These are phyloP conservation scores for Wallacemonas rigidus DNA, from an alignment of 208 protist species.

Conservation along the genomic window DNA sequence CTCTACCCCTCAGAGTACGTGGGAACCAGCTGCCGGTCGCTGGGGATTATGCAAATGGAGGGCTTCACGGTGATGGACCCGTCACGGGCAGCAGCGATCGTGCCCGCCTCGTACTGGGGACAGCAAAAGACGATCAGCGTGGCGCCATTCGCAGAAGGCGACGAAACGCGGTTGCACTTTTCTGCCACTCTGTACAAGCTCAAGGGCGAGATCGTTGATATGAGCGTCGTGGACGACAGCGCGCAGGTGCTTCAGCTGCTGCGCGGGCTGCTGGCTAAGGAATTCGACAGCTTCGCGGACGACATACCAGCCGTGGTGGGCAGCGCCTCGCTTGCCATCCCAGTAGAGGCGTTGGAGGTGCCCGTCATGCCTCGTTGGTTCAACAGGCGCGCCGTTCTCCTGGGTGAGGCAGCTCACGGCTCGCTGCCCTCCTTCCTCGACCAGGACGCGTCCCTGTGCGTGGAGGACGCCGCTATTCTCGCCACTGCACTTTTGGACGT, in stretches of 20 bases:
- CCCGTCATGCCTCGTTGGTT: conserved; percentile 91
- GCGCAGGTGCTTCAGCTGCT: conserved; percentile 51
- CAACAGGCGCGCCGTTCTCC: conserved; percentile 84
- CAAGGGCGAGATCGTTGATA: conserved; percentile 57
- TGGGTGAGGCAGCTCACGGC: conserved; percentile 87
- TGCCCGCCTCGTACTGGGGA: conserved; percentile 7
- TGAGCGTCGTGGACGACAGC: conserved; percentile 38
- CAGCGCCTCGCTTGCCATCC: conserved; percentile 57
- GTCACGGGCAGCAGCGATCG: conserved; percentile 20
- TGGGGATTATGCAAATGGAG: conserved; percentile 82
- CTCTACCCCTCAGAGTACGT: conserved; percentile 80
- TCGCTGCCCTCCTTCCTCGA: conserved; percentile 81
- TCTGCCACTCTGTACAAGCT: conserved; percentile 67
- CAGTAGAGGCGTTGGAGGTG: conserved; percentile 77
- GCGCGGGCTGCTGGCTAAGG: conserved; percentile 41
- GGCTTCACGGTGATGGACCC: conserved; percentile 37
- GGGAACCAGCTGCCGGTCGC: conserved; percentile 58
- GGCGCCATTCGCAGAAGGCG: conserved; percentile 23
- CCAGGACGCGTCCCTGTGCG: conserved; percentile 86
- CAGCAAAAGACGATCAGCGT: conserved; percentile 4
- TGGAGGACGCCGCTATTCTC: conserved; percentile 88
- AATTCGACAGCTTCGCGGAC: conserved; percentile 61
- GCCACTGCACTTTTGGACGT: conserved; percentile 81
- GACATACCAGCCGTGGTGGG: conserved; percentile 38
- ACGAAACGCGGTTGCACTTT: conserved; percentile 50